Conservation (phyloP, 2,329 filamentous ascomycete genomes). For the Hypocreales sp. region DNA sequence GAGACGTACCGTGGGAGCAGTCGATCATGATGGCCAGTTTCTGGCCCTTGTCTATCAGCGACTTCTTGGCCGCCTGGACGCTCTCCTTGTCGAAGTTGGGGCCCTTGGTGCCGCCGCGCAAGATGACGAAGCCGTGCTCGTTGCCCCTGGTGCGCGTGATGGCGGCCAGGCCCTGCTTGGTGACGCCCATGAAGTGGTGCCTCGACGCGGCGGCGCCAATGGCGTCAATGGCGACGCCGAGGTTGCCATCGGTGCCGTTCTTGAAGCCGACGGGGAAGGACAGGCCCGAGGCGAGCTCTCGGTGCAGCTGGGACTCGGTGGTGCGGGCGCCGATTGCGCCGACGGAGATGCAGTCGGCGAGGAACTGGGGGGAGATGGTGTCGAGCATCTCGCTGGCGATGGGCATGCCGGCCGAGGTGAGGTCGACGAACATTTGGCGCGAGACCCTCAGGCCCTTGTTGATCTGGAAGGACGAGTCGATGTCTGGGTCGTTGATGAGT, state of each 20-base stretch:
- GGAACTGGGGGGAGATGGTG: slow-evolving; percentile 95
- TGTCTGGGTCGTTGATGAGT: slow-evolving; percentile 96
- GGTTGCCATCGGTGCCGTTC: slow-evolving; percentile 90
- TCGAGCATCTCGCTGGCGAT: slow-evolving; percentile 98
- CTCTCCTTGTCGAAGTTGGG: slow-evolving; percentile 87
- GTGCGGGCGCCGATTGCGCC: slow-evolving; percentile 93
- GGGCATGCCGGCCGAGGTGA: slow-evolving; percentile 77
- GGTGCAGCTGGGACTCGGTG: slow-evolving; percentile 91
- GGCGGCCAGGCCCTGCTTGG: slow-evolving; percentile 89
- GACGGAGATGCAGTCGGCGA: slow-evolving; percentile 88
- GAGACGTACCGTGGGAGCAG: slow-evolving; percentile 72
- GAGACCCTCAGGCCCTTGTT: slow-evolving; percentile 93
- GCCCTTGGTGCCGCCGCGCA: slow-evolving; percentile 79
- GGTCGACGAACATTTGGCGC: slow-evolving; percentile 83
- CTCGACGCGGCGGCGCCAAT: slow-evolving; percentile 74
- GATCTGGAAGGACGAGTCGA: slow-evolving; percentile 94
- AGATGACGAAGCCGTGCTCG: slow-evolving; percentile 92
- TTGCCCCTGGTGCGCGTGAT: slow-evolving; percentile 91
- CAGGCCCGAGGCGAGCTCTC: slow-evolving; percentile 85
- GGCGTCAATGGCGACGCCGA: slow-evolving; percentile 86
- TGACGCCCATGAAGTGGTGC: slow-evolving; percentile 98
- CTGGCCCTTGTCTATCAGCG: slow-evolving; percentile 67
- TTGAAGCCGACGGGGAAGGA: slow-evolving; percentile 99
- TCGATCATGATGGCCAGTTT: slow-evolving; percentile 92
- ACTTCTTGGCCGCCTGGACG: slow-evolving; percentile 65